These are phyloP conservation scores for Pleurotus sapidus DNA, from an alignment of 768 basidiomycete genomes.

Conservation along the genomic window DNA sequence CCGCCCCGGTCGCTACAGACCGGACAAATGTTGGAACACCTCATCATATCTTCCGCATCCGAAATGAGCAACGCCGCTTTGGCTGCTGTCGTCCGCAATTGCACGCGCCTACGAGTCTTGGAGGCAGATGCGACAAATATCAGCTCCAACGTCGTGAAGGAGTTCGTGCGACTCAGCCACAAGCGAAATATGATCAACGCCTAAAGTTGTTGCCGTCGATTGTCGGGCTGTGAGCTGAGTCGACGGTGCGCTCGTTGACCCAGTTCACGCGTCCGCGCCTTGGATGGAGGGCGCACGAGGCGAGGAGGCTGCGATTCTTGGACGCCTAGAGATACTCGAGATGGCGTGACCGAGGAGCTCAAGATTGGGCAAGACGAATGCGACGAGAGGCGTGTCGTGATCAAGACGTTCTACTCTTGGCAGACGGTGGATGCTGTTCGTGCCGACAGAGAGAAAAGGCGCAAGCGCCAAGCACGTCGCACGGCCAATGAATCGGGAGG, in stretches of 20 bases:
- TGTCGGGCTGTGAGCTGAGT: constrained; percentile 70
- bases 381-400: constrained; percentile 64
- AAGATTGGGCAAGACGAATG: constrained; percentile 80
- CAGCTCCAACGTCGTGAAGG: constrained; percentile 52
- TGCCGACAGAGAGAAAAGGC: constrained; percentile 61
- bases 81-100: constrained; percentile 58
- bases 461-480: constrained; percentile 47
- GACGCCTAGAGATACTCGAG: constrained; percentile 70
- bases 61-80: constrained; percentile 65
- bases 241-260: constrained; percentile 58
- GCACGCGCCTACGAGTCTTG: constrained; percentile 58
- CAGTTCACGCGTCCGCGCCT: constrained; percentile 58
- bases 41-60: constrained; percentile 67
- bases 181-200: constrained; percentile 49
- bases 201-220: constrained; percentile 66
- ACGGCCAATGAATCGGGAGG: constrained; percentile 35
- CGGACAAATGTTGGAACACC: constrained; percentile 69
- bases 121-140: constrained; percentile 84
- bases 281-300: constrained; percentile 76
- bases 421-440: constrained; percentile 81
- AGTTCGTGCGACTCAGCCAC: constrained; percentile 60
- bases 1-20: constrained; percentile 33
- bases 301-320: constrained; percentile 64
- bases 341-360: constrained; percentile 58
- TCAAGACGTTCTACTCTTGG: constrained; percentile 87